Evolutionary conservation across 768 basidiomycete species (phyloP).

Genomic region (Amylocystis lapponica): DNA sequence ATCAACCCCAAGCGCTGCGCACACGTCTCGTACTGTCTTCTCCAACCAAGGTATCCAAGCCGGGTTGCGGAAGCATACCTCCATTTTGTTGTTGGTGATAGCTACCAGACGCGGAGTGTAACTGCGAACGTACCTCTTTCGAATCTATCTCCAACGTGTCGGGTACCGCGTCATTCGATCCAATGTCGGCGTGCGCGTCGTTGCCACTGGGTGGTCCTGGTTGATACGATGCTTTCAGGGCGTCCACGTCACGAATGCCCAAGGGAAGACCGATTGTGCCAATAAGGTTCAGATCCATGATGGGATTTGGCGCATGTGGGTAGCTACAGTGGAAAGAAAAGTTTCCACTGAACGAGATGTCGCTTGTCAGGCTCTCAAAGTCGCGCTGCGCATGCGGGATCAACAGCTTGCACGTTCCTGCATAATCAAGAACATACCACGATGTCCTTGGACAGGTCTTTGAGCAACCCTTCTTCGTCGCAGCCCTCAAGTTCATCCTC

Average conservation of each 20-base stretch:
- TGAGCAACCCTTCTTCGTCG: too few relatives aligned
- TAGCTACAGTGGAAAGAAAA: constrained; percentile 26
- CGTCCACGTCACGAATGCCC: constrained; percentile 31
- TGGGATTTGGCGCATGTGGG: constrained; percentile 35
- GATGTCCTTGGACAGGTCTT: too few relatives aligned
- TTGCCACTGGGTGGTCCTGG: constrained; percentile 43
- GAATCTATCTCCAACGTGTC: constrained; percentile 50
- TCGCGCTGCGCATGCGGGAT: too few relatives aligned
- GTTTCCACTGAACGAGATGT: constrained; percentile 29
- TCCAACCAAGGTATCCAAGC: constrained; percentile 34
- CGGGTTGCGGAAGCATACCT: constrained; percentile 36
- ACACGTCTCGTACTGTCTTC: constrained; percentile 26
- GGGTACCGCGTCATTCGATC: constrained; percentile 37
- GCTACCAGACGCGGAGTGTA: background rate
- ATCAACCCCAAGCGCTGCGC: constrained; percentile 32
- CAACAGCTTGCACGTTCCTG: too few relatives aligned
- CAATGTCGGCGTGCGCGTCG: constrained; percentile 36
- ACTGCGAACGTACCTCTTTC: constrained; percentile 10
- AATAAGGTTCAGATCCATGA: constrained; percentile 31
- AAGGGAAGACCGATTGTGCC: constrained; percentile 42
- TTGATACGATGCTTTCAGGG: constrained; percentile 29
- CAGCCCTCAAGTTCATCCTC: too few relatives aligned
- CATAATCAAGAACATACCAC: too few relatives aligned
- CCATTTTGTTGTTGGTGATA: background rate
- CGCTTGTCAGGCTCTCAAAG: too few relatives aligned